Conservation (phyloP, 345 rosid species). For the Citrus unshiu region DNA sequence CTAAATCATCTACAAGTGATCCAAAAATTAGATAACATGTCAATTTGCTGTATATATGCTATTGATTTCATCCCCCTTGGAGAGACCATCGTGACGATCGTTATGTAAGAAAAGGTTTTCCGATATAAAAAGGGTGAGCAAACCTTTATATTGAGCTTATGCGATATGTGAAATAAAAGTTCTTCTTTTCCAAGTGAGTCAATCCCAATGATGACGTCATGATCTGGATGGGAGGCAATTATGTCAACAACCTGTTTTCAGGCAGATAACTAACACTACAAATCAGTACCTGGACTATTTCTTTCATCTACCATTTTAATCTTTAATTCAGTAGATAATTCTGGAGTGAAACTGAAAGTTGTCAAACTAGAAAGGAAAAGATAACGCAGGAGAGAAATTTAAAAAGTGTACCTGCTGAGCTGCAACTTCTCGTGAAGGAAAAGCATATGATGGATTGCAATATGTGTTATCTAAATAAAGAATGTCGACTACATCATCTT, state of each 20-base stretch:
- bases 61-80: neutral
- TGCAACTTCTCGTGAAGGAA: constrained; percentile 58
- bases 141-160: constrained; percentile 55
- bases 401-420: constrained; percentile 43
- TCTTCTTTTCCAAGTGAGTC: constrained; percentile 78
- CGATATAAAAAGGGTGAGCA: neutral
- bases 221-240: constrained; percentile 61
- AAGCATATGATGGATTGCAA: constrained; percentile 54
- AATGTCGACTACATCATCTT: constrained; percentile 32
- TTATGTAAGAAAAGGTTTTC: neutral
- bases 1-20: neutral
- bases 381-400: neutral
- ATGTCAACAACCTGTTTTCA: constrained; percentile 52
- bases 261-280: constrained; percentile 3
- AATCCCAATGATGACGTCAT: constrained; percentile 65
- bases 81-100: neutral
- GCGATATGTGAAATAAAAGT: constrained; percentile 51
- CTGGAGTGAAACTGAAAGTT: neutral
- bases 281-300: neutral
- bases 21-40: neutral
- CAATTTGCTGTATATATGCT: neutral
- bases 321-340: constrained; percentile 9
- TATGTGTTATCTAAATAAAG: constrained; percentile 79
- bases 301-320: neutral
- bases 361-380: neutral